Evolutionary conservation across 1,139 yeast genomes (phyloP), one percentile per base, ranked within the genome.

Genomic region (Kazachstania sp.): DNA sequence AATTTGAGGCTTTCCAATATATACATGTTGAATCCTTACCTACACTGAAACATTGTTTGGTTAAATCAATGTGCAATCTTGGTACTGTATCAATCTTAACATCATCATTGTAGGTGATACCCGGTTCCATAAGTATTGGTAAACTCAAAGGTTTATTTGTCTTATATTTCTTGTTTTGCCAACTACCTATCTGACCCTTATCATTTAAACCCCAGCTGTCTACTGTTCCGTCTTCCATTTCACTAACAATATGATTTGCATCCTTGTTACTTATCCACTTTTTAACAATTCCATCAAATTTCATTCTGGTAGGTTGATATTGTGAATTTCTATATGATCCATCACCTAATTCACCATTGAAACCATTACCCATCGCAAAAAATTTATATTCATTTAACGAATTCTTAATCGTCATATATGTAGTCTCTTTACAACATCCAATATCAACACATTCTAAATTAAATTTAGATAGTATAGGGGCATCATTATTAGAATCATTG

Each of bases 301-400:
- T 79, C 49, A 90, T 65, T 39, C 75, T 73, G 19, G 75, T 71
- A 7, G 97, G 96, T 42, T 73, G 74, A 18, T 78, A 70, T 58
- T 82, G 84, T 15, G 86, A 82, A 61, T 88, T 96, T 44, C 83
- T 69, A 63, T 74, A 88, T 47, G 81, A 71, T 23, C 86, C 88
- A 44, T 79, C 76, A 16, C 97, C 98, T 49, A 88, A 71, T 66
- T 87, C 95, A n/a, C 97, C 98, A 56, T 77, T 75, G 45, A 84
- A 66, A 4, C 97, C 96, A 57, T 81, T 80, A 23, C 98, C 98
- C 68, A 88, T 82, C 5, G 87, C 73, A 55, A 82, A 70, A 46
- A 77, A 66, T 29, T 56, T 54, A 34, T 54, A 58, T 3, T 53
- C 30, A n/a, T 32, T 35, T 4, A 41, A 16, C 20, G 39, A 39